Conservation (phyloP, 1,284 basidiomycete species). For the Rhodotorula sp. region DNA sequence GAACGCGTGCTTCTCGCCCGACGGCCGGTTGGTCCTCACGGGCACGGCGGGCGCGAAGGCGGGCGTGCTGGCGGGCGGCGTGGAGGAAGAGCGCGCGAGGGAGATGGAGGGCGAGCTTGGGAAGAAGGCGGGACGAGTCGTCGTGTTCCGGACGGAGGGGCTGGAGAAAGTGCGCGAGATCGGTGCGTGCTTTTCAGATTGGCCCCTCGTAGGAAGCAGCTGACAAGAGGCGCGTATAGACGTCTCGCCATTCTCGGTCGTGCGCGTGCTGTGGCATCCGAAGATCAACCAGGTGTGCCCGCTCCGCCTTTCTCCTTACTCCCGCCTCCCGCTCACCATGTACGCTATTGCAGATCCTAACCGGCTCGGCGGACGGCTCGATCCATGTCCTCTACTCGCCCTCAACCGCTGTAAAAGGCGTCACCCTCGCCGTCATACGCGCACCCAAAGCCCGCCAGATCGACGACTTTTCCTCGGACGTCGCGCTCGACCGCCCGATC, state of each 20-base stretch:
- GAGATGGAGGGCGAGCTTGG: slow-evolving; percentile 2
- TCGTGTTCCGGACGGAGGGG: slow-evolving; percentile 60
- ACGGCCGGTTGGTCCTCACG: slow-evolving; percentile 81
- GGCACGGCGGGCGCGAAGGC: slow-evolving; percentile 58
- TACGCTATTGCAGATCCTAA: slow-evolving; percentile 73
- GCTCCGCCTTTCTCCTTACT: neutral
- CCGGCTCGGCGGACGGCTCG: slow-evolving; percentile 81
- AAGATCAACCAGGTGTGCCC: slow-evolving; percentile 86
- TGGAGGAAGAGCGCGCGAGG: slow-evolving; percentile 64
- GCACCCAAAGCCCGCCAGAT: slow-evolving; percentile 69
- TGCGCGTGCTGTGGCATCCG: slow-evolving; percentile 90
- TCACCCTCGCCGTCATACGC: slow-evolving; percentile 74
- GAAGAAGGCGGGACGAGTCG: slow-evolving; percentile 60
- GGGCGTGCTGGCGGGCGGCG: slow-evolving; percentile 50
- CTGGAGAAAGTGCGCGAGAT: slow-evolving; percentile 60
- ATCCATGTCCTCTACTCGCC: slow-evolving; percentile 90
- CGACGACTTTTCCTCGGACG: slow-evolving; percentile 70
- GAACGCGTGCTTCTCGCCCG: slow-evolving; percentile 89
- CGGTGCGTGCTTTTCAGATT: slow-evolving; percentile 50
- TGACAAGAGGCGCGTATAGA: slow-evolving; percentile 15
- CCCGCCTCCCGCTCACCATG: neutral
- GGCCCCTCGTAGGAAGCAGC: no score
- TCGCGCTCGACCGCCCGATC: slow-evolving; percentile 60
- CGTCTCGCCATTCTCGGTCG: slow-evolving; percentile 65
- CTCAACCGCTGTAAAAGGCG: slow-evolving; percentile 80